Evolutionary conservation across 805 yeast genomes (phyloP).

Genomic region (Suhomyces vadensis): DNA sequence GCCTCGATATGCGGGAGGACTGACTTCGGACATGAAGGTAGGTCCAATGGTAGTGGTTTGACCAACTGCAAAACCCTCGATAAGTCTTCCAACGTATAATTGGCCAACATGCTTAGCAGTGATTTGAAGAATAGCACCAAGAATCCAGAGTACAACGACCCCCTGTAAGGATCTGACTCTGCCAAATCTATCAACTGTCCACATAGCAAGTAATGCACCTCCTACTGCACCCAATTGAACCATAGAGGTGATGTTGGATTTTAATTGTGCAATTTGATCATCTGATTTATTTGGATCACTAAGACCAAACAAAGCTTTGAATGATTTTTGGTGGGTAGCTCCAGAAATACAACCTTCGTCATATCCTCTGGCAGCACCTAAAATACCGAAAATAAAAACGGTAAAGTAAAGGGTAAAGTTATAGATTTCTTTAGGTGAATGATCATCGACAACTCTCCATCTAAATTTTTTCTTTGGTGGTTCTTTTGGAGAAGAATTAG

Average conservation of each 20-base stretch:
- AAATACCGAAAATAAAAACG: slow-evolving; percentile 51
- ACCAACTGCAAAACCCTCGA: slow-evolving; percentile 60
- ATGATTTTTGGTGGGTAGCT: slow-evolving; percentile 44
- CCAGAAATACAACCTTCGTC: slow-evolving; percentile 58
- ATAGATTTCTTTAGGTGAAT: slow-evolving; percentile 47
- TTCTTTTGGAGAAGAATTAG: neutral
- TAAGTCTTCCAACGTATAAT: slow-evolving; percentile 53
- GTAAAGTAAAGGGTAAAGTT: slow-evolving; percentile 48
- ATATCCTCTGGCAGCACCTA: slow-evolving; percentile 58
- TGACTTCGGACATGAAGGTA: slow-evolving; percentile 52
- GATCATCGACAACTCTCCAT: slow-evolving; percentile 29
- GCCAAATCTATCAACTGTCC: slow-evolving; percentile 51
- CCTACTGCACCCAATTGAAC: slow-evolving; percentile 58
- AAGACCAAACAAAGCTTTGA: slow-evolving; percentile 45
- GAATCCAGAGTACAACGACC: slow-evolving; percentile 36
- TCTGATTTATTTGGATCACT: slow-evolving; percentile 36
- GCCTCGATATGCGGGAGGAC: slow-evolving; percentile 56
- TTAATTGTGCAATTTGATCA: slow-evolving; percentile 43
- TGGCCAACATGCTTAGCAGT: slow-evolving; percentile 49
- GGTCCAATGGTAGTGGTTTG: slow-evolving; percentile 59
- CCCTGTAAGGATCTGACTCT: slow-evolving; percentile 49
- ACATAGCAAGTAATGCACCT: slow-evolving; percentile 52
- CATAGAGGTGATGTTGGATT: slow-evolving; percentile 58
- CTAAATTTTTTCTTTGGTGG: slow-evolving; percentile 9
- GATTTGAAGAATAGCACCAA: slow-evolving; percentile 50